phyloP scores from a whole-genome alignment of 768 basidiomycete genomes.

The Ramaria sp. region DNA sequence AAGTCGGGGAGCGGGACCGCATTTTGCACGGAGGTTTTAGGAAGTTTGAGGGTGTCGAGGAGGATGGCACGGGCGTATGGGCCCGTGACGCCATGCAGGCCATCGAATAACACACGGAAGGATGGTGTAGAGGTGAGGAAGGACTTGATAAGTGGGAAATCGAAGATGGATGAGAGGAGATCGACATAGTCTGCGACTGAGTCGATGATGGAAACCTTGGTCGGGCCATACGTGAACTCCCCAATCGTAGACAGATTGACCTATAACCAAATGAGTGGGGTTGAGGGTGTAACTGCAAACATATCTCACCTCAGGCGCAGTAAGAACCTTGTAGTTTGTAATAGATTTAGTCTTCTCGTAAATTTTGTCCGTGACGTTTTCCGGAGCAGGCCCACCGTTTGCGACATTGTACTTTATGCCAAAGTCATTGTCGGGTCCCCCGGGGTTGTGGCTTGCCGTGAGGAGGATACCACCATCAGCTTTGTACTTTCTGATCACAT shows the following conservation, averaged over 20 bases:
- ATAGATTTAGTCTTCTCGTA: conserved; percentile 87
- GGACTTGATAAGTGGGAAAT: conserved; percentile 82
- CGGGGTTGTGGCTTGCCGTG: conserved; percentile 96
- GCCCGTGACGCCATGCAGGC: conserved; percentile 92
- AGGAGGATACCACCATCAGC: conserved; percentile 94
- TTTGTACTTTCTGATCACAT: conserved; percentile 92
- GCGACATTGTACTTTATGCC: conserved; percentile 99
- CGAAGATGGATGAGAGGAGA: conserved; percentile 83
- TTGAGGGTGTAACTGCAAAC: conserved; percentile 9
- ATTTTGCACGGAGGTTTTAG: conserved; percentile 78
- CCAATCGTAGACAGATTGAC: conserved; percentile 81
- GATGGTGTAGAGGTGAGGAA: conserved; percentile 63
- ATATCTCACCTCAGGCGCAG: conserved; percentile 54
- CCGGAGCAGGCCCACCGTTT: conserved; percentile 96
- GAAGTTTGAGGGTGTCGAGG: conserved; percentile 70
- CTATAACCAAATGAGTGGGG: conserved; percentile 26
- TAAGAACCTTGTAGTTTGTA: conserved; percentile 72
- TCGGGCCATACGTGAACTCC: conserved; percentile 61
- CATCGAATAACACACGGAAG: conserved; percentile 90
- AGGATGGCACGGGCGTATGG: conserved; percentile 90
- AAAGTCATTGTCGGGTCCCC: conserved; percentile 96
- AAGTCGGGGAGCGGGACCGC: conserved; percentile 89
- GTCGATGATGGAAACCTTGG: conserved; percentile 85
- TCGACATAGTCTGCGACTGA: conserved; percentile 82
- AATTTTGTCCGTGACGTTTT: conserved; percentile 92